Conservation (phyloP, 495 filamentous ascomycete species). For the Aspergillus affinis region DNA sequence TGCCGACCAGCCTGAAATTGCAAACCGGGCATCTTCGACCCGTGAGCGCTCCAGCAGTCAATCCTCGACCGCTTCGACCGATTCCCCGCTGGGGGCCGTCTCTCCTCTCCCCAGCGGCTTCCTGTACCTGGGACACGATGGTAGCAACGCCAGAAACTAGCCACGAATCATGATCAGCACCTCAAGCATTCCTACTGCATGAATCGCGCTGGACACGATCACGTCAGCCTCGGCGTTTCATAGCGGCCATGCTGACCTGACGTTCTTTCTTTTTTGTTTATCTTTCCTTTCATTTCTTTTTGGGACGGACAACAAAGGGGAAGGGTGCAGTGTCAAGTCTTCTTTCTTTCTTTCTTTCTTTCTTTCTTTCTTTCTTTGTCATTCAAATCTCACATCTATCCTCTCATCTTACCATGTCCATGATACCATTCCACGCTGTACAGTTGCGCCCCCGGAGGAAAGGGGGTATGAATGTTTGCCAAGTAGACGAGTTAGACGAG, state of each 20-base stretch:
- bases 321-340: slow-evolving; percentile 3
- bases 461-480: slow-evolving; percentile 29
- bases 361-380: slow-evolving; percentile 8
- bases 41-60: slow-evolving; percentile 23
- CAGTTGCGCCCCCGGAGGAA: slow-evolving; percentile 13
- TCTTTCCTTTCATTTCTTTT: slow-evolving; percentile 10
- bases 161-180: neutral
- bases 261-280: slow-evolving; percentile 12
- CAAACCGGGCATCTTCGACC: slow-evolving; percentile 13
- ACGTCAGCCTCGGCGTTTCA: slow-evolving; percentile 6
- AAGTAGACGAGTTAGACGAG: slow-evolving; percentile 31
- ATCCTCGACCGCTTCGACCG: slow-evolving; percentile 25
- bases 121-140: slow-evolving; percentile 33
- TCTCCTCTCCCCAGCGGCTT: slow-evolving; percentile 28
- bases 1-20: slow-evolving; percentile 25
- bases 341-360: slow-evolving; percentile 6
- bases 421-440: slow-evolving; percentile 19
- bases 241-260: neutral
- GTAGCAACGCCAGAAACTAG: slow-evolving; percentile 11
- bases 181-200: slow-evolving; percentile 3
- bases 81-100: slow-evolving; percentile 19
- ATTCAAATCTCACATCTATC: slow-evolving; percentile 1
- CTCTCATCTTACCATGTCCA: slow-evolving; percentile 10
- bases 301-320: neutral
- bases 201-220: slow-evolving; percentile 30